Evolutionary conservation across 768 basidiomycete species (phyloP).

Genomic region (Tephrocybe rancida): DNA sequence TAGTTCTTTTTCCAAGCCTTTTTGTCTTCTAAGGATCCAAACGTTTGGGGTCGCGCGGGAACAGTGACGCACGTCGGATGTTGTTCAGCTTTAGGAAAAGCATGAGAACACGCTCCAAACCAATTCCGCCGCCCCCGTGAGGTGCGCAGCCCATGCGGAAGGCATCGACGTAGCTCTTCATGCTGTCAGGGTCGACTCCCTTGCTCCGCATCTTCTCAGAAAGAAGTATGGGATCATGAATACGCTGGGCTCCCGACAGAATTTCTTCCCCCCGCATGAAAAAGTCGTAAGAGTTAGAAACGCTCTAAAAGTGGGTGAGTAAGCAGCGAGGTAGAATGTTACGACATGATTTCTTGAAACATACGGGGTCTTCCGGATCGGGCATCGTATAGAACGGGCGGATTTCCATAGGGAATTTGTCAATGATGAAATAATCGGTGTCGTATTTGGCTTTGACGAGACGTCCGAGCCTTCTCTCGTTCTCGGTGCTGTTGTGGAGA

Average conservation of each 20-base stretch:
- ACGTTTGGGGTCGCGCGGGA: slow-evolving; percentile 97
- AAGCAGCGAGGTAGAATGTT: slow-evolving; percentile 1
- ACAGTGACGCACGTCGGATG: slow-evolving; percentile 89
- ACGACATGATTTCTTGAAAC: slow-evolving; percentile 24
- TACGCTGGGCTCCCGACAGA: slow-evolving; percentile 95
- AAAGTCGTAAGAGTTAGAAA: slow-evolving; percentile 99
- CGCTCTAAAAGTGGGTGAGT: slow-evolving; percentile 47
- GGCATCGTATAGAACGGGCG: slow-evolving; percentile 99
- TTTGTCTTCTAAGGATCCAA: slow-evolving; percentile 46
- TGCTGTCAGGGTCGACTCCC: slow-evolving; percentile 88
- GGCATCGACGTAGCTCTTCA: slow-evolving; percentile 92
- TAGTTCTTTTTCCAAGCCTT: not conserved
- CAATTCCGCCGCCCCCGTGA: slow-evolving; percentile 97
- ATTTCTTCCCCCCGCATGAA: slow-evolving; percentile 99
- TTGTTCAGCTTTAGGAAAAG: slow-evolving; percentile 96
- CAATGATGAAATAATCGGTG: slow-evolving; percentile 98
- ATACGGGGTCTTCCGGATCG: slow-evolving; percentile 85
- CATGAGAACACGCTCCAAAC: slow-evolving; percentile 95
- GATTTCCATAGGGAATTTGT: slow-evolving; percentile 96
- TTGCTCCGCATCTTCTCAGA: slow-evolving; percentile 82
- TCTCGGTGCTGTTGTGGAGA: slow-evolving; percentile 74
- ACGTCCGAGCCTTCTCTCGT: slow-evolving; percentile 91
- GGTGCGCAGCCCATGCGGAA: slow-evolving; percentile 96
- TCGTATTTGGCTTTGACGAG: slow-evolving; percentile 92
- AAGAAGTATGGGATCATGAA: slow-evolving; percentile 87